phyloP scores from a whole-genome alignment of 805 yeast genomes.

The Candida pini region DNA sequence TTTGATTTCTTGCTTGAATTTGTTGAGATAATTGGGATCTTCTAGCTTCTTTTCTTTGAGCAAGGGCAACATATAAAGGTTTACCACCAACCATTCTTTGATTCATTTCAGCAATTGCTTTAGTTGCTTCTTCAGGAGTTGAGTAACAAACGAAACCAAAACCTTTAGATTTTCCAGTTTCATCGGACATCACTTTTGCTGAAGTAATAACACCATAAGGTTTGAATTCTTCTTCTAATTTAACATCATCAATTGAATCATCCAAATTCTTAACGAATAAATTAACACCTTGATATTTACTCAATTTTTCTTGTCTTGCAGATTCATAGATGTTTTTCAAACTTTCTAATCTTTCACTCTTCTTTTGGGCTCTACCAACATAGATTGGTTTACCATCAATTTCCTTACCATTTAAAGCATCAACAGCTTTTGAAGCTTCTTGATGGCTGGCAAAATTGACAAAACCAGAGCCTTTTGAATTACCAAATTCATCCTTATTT shows the following conservation, averaged over 20 bases:
- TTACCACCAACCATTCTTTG: conserved; percentile 91
- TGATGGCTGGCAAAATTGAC: conserved; percentile 87
- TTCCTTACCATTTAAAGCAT: conserved; percentile 82
- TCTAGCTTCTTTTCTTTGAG: conserved; percentile 98
- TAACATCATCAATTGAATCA: conserved; percentile 86
- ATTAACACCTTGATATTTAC: conserved; percentile 96
- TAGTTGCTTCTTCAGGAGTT: conserved; percentile 97
- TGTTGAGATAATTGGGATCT: conserved; percentile 96
- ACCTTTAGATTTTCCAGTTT: conserved; percentile 91
- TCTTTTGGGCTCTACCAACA: conserved; percentile 99
- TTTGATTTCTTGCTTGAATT: conserved; percentile 95
- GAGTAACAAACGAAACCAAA: conserved; percentile 98
- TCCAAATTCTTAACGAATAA: conserved; percentile 95
- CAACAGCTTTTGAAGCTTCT: conserved; percentile 87
- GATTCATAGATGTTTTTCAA: conserved; percentile 92
- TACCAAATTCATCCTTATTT: conserved; percentile 78
- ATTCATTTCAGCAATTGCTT: conserved; percentile 97
- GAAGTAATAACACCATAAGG: conserved; percentile 94
- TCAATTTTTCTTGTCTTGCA: conserved; percentile 82
- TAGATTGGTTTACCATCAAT: conserved; percentile 78
- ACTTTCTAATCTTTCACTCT: conserved; percentile 94
- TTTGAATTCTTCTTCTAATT: conserved; percentile 84
- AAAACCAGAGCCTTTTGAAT: conserved; percentile 93
- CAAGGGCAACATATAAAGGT: conserved; percentile 97
- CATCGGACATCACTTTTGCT: conserved; percentile 94